Percentiles rank a stretch among this genome's conserved stretches.
Evolutionary conservation across 83 land plant species (phyloP).

Genomic region (Picea abies): DNA sequence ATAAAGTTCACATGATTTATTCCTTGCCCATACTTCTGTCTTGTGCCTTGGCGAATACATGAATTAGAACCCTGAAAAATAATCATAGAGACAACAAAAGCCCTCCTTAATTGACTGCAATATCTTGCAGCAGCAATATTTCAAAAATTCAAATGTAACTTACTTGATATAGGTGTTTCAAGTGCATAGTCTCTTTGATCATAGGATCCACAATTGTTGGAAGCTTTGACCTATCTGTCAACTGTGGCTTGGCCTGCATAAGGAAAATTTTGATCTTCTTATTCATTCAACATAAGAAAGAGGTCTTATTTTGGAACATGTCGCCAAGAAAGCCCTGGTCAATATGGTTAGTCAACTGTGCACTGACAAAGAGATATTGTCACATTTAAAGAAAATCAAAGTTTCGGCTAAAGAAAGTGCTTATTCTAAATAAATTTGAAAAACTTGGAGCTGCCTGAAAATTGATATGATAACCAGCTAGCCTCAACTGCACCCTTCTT

Average conservation of each 20-base stretch:
- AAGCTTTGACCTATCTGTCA: conserved; percentile 82
- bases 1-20: too few relatives aligned
- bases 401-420: background rate
- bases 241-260: conserved; percentile 83
- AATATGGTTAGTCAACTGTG: background rate
- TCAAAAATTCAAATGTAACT: conserved; percentile 8
- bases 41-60: background rate
- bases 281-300: background rate
- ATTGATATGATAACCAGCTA: background rate
- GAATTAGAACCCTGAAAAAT: background rate
- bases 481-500: background rate
- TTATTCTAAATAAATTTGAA: background rate
- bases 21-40: too few relatives aligned
- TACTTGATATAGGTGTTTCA: conserved; percentile 86
- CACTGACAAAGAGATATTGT: background rate
- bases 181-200: conserved; percentile 58
- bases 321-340: background rate
- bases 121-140: background rate
- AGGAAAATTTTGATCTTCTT: background rate
- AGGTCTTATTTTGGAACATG: too few relatives aligned
- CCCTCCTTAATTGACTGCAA: background rate
- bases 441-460: background rate
- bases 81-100: background rate
- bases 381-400: background rate
- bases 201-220: conserved; percentile 76